Evolutionary conservation across 495 filamentous ascomycete genomes (phyloP), one percentile per base, ranked within the genome.

Genomic region (Bacidia rubella): DNA sequence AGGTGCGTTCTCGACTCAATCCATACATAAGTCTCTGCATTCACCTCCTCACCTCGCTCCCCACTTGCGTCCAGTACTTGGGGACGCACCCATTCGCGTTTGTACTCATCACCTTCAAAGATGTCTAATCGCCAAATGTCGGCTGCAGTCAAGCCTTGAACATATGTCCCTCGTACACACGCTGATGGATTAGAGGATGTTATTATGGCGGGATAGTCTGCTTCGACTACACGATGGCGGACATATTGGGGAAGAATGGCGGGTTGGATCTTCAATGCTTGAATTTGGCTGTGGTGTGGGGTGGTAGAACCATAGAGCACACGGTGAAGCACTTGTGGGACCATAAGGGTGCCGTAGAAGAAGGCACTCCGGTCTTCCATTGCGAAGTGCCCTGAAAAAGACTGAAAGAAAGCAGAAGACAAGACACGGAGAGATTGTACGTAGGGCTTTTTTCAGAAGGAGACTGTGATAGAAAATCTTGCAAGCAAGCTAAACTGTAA

Each of bases 141-240:
- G 0, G 74, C 79, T 11, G 80, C 75, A 1, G 85, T 92, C 23
- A 98, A 68, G 2, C 90, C 90, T 0, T 77, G 80, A 2, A 89
- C 87, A 40, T 79, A 78, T 23, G 79, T 84, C 9, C 92, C 92
- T n/a, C 82, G 74, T 11, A 96, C 90, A n/a, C 69, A 66, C 2
- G 65, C 52, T 1, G 47, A 46, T 2, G 54, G 51, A 20, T 38
- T 15, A 3, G 47, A 22, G 17, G 52, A 70, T 0, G 76, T 65
- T 1, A 81, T 67, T 27, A 98, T 85, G n/a, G 82, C 90, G 0
- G 92, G 92, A 62, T 95, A 98, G 66, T 93, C 87, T 43, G 75
- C 82, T 25, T 65, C 39, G 1, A 59, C 66, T 23, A 88, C 85
- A 24, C 77, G 74, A 66, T 83, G 83, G 10, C 89, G 83, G 48